Conservation (phyloP, 768 basidiomycete genomes). For the Cyclocybe aegerita region DNA sequence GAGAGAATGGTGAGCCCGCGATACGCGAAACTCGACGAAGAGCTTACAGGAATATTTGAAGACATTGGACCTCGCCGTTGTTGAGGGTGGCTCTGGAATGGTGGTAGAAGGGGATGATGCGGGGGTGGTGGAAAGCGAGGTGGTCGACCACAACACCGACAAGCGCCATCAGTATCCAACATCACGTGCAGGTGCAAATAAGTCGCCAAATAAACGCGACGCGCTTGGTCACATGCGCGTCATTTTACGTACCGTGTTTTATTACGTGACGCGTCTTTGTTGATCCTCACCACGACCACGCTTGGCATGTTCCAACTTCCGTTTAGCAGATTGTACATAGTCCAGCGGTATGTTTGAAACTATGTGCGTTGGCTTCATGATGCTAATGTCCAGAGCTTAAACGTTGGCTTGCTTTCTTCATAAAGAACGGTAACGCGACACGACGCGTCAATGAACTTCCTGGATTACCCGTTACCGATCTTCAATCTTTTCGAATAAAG, state of each 20-base stretch:
- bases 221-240: constrained; percentile 38
- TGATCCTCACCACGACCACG: neutral
- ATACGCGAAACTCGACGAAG: constrained; percentile 11
- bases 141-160: constrained; percentile 20
- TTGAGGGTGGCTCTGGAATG: constrained; percentile 19
- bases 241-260: constrained; percentile 14
- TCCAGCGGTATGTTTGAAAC: too few relatives aligned
- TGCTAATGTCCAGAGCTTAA: too few relatives aligned
- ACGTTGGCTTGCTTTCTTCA: too few relatives aligned
- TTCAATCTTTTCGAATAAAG: too few relatives aligned
- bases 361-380: too few relatives aligned
- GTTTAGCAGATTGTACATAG: too few relatives aligned
- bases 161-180: constrained; percentile 34
- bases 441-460: too few relatives aligned
- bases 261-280: constrained; percentile 13
- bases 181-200: constrained; percentile 38
- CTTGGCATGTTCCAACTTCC: neutral
- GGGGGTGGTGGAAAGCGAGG: constrained; percentile 27
- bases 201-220: constrained; percentile 31
- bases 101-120: constrained; percentile 13
- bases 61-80: constrained; percentile 37
- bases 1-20: constrained; percentile 9
- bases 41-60: constrained; percentile 45
- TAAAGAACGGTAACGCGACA: too few relatives aligned
- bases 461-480: too few relatives aligned